phyloP scores from a whole-genome alignment of 495 filamentous ascomycete genomes.

The Neurospora intermedia region DNA sequence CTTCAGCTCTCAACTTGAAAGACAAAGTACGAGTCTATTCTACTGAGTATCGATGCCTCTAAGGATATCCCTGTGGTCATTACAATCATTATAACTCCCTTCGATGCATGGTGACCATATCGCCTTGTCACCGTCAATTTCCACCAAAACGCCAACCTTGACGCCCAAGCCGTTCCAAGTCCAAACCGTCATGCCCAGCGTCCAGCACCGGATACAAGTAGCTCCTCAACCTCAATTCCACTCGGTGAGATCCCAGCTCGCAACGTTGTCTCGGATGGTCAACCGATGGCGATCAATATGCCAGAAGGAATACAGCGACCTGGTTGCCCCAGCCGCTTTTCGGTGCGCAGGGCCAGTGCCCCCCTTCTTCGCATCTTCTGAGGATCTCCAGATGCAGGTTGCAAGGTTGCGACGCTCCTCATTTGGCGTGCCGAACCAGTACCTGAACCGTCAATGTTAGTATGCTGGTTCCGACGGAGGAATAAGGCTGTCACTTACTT shows the following conservation, averaged over 20 bases:
- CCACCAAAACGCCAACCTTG: background rate
- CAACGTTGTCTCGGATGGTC: slow-evolving; percentile 44
- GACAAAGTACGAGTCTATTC: background rate
- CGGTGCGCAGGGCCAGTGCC: slow-evolving; percentile 50
- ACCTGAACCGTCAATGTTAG: slow-evolving; percentile 30
- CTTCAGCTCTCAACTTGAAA: background rate
- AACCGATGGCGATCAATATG: slow-evolving; percentile 55
- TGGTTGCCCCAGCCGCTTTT: slow-evolving; percentile 38
- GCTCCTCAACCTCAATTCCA: slow-evolving; percentile 29
- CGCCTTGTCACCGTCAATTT: background rate
- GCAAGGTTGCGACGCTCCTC: slow-evolving; percentile 55
- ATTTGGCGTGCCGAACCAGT: slow-evolving; percentile 71
- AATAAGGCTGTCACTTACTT: slow-evolving; percentile 41
- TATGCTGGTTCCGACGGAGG: background rate
- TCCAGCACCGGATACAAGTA: background rate
- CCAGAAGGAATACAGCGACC: slow-evolving; percentile 45
- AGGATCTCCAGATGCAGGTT: slow-evolving; percentile 66
- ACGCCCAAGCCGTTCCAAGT: background rate
- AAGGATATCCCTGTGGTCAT: background rate
- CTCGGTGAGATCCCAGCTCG: slow-evolving; percentile 46
- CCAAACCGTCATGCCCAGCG: background rate
- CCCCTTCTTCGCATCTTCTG: slow-evolving; percentile 57
- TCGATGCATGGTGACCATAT: background rate
- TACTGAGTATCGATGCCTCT: background rate
- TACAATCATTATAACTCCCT: background rate